Base-by-base conservation (phyloP, 2,329 filamentous ascomycete genomes). In the Bisporella sp. region DNA sequence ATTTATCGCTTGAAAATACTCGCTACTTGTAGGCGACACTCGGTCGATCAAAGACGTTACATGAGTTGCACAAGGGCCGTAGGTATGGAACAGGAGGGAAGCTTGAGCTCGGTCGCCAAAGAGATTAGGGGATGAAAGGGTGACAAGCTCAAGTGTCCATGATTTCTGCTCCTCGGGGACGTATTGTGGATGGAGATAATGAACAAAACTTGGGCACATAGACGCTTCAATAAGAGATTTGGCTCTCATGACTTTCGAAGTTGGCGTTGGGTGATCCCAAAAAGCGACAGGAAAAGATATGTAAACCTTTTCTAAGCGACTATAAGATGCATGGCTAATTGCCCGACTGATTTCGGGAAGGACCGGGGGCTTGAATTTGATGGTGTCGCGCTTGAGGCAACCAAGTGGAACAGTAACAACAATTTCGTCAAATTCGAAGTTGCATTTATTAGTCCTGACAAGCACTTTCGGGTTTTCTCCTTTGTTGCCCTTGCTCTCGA, bases 31-130 rank as follows among this genome's bases (percentile, higher is more conserved):
- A 39, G 9, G 9, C 1, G 45, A 33, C 6, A 63, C 46, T 2
- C 29, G 28, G 6, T 56, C 46, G 13, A 62, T 57, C 5, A 54
- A 49, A 1, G 49, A 49, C 2, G 60, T 47, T 35, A 74, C 62
- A 37, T 68, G 57, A 4, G 55, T 52, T 5, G 69, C 69, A 51
- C 69, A 70, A 5, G 62, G 66, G 9, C 77, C 77, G 56, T 72
- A 74, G 51, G 72, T 73, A 68, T 81, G 87, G 73, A 86, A 87
- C 43, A 88, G 75, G 2, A 88, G 73, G 2, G 82, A 86, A 33
- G 84, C 81, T 40, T 87, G 83, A 9, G 57, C 51, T 2, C 77
- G 73, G 50, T 68, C 70, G 1, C 64, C 53, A 0, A 57, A 48
- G 2, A 87, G 71, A 9, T 39, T 3, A 39, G 35, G 1, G 21